phyloP scores from a whole-genome alignment of 2,329 filamentous ascomycete genomes.

The Xylariaceae sp. region DNA sequence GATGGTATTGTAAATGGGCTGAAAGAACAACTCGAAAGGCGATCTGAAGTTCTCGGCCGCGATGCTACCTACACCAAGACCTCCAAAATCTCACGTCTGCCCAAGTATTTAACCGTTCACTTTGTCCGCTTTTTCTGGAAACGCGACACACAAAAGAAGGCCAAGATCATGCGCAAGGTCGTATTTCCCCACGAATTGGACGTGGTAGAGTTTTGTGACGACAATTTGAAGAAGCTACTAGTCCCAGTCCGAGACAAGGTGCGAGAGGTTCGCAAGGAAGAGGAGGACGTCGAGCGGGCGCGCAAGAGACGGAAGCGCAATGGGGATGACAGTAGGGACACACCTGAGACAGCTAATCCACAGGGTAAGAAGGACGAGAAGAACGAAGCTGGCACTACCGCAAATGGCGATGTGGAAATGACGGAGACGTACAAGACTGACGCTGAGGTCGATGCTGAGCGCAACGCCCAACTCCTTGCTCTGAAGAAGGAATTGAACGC shows the following conservation, averaged over 20 bases:
- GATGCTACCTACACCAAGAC: constrained; percentile 85
- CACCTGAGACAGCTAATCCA: constrained; percentile 46
- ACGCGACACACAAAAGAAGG: constrained; percentile 91
- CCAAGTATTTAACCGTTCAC: constrained; percentile 94
- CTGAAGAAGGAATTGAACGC: constrained; percentile 85
- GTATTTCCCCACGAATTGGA: constrained; percentile 93
- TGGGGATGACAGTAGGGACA: constrained; percentile 44
- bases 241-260: constrained; percentile 95
- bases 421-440: constrained; percentile 82
- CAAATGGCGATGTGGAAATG: constrained; percentile 70
- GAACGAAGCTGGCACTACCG: constrained; percentile 35
- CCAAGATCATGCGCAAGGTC: constrained; percentile 99
- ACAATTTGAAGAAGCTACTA: constrained; percentile 76
- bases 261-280: constrained; percentile 89
- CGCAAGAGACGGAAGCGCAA: constrained; percentile 83
- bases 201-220: constrained; percentile 90
- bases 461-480: constrained; percentile 65
- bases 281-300: constrained; percentile 85
- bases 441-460: constrained; percentile 85
- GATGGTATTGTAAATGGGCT: constrained; percentile 82
- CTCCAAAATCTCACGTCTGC: constrained; percentile 82
- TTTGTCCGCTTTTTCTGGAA: constrained; percentile 99
- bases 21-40: constrained; percentile 87
- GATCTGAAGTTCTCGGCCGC: constrained; percentile 69
- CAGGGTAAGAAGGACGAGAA: constrained; percentile 43